phyloP scores from a whole-genome alignment of 331 rosid species.

The Arachis monticola region DNA sequence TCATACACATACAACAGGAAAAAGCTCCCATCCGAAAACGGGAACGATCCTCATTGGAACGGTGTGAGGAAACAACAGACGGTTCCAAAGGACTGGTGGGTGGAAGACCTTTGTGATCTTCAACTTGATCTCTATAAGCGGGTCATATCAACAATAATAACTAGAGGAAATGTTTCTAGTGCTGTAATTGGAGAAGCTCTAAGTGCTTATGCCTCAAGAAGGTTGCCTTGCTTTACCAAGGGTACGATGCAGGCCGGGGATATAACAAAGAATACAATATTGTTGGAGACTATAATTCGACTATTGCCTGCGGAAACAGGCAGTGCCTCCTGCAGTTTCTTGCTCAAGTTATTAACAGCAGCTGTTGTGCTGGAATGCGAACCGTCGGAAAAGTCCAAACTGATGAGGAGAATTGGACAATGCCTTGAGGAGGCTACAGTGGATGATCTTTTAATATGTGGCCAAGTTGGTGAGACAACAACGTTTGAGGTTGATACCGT shows the following conservation, averaged over 20 bases:
- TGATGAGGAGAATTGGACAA: constrained; percentile 72
- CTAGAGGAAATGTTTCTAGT: constrained; percentile 57
- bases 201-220: constrained; percentile 69
- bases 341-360: constrained; percentile 69
- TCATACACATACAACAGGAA: constrained; percentile 87
- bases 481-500: constrained; percentile 69
- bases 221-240: constrained; percentile 70
- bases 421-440: constrained; percentile 81
- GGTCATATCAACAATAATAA: constrained; percentile 61
- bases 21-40: constrained; percentile 78
- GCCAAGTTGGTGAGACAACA: constrained; percentile 54
- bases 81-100: constrained; percentile 99
- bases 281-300: constrained; percentile 68
- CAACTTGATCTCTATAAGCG: constrained; percentile 81
- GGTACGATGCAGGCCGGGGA: constrained; percentile 74
- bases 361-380: constrained; percentile 66
- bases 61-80: constrained; percentile 68
- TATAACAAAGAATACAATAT: constrained; percentile 50
- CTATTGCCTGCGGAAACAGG: constrained; percentile 64
- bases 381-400: constrained; percentile 55
- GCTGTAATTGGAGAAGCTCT: constrained; percentile 83
- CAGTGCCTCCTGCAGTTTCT: constrained; percentile 67
- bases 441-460: constrained; percentile 65
- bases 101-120: constrained; percentile 92
- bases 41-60: constrained; percentile 70